These are phyloP conservation scores for Coemansia sp. DNA, from an alignment of 192 early-diverging fungal genomes.

Conservation along the genomic window DNA sequence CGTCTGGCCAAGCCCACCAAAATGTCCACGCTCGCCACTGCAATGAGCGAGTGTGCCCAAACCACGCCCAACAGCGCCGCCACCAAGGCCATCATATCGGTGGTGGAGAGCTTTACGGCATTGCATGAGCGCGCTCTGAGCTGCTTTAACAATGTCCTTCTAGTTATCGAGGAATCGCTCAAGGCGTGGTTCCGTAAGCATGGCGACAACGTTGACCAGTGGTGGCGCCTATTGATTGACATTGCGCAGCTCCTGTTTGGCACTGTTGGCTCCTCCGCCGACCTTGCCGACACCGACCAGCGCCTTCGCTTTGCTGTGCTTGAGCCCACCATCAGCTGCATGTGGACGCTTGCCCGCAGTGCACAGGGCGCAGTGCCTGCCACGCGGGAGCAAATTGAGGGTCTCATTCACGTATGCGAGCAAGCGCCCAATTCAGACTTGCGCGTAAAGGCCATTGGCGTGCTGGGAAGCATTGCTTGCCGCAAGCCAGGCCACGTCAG, in stretches of 20 bases:
- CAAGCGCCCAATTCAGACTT: conserved; percentile 29
- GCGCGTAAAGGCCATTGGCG: conserved; percentile 68
- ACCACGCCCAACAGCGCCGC: conserved; percentile 34
- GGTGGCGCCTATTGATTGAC: conserved; percentile 64
- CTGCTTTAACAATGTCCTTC: conserved; percentile 73
- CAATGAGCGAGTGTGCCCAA: conserved; percentile 23
- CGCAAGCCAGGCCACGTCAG: conserved; percentile 59
- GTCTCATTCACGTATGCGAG: conserved; percentile 44
- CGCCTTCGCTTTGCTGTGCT: conserved; percentile 57
- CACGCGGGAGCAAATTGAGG: conserved; percentile 50
- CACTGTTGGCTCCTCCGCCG: conserved; percentile 49
- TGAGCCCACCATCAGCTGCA: conserved; percentile 67
- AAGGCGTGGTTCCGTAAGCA: conserved; percentile 62
- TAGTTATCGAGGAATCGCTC: conserved; percentile 68
- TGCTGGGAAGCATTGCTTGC: conserved; percentile 70
- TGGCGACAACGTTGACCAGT: conserved; percentile 19
- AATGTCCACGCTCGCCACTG: conserved; percentile 27
- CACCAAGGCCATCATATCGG: conserved; percentile 50
- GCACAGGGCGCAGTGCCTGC: conserved; percentile 58
- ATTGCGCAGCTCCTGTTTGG: conserved; percentile 56
- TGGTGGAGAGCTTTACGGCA: conserved; percentile 55
- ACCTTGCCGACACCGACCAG: conserved; percentile 53
- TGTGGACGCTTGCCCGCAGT: conserved; percentile 76
- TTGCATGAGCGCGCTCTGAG: conserved; percentile 68
- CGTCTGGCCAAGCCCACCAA: conserved; percentile 41